These are phyloP conservation scores for Euphorbia peplus DNA, from an alignment of 345 rosid genomes.

Conservation along the genomic window DNA sequence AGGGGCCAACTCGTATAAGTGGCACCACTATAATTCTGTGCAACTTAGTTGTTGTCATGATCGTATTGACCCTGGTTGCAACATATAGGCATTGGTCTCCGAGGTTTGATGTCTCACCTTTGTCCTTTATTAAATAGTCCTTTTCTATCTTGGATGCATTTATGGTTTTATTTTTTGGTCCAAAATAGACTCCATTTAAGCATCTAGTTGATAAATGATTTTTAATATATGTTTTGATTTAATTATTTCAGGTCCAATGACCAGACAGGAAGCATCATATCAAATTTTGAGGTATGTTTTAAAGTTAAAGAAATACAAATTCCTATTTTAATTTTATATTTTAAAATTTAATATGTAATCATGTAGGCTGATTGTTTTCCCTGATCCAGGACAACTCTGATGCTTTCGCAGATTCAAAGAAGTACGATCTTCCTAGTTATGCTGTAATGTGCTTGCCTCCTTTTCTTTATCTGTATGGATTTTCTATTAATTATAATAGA, in stretches of 20 bases:
- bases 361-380: constrained; percentile 7
- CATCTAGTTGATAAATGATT: neutral
- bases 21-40: constrained; percentile 48
- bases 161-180: neutral
- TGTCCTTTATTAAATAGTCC: neutral
- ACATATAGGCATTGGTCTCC: constrained; percentile 62
- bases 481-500: neutral
- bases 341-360: neutral
- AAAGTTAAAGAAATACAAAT: neutral
- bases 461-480: neutral
- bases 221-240: constrained; percentile 19
- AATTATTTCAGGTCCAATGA: constrained; percentile 35
- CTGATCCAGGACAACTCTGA: constrained; percentile 41
- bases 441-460: constrained; percentile 41
- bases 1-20: constrained; percentile 60
- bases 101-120: constrained; percentile 40
- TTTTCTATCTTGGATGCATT: neutral
- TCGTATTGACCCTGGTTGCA: constrained; percentile 44
- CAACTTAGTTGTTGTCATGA: constrained; percentile 43
- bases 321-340: neutral
- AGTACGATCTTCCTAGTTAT: constrained; percentile 67
- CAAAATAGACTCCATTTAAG: neutral
- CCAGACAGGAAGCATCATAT: constrained; percentile 25
- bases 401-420: constrained; percentile 42
- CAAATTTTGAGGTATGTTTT: constrained; percentile 41